These are phyloP conservation scores for Aspergillus baeticus DNA, from an alignment of 495 filamentous ascomycete genomes.

Conservation along the genomic window DNA sequence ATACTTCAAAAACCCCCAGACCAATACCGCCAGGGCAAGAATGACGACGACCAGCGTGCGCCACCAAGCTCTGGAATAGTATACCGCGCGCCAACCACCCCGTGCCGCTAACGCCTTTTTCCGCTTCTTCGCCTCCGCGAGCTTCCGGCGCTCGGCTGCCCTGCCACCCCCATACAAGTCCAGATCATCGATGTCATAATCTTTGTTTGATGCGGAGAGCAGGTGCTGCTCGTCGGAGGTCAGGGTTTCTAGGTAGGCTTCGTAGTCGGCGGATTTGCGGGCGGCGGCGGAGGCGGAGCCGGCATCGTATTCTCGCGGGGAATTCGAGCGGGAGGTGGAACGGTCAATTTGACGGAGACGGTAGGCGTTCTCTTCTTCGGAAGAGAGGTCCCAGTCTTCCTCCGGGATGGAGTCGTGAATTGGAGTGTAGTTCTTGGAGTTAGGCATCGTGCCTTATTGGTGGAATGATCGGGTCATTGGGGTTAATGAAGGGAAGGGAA, in stretches of 20 bases:
- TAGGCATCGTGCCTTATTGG: constrained; percentile 11
- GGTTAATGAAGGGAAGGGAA: background rate
- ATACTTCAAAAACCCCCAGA: constrained; percentile 22
- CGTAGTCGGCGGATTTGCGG: constrained; percentile 24
- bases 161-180: constrained; percentile 11
- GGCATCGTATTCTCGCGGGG: background rate
- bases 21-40: constrained; percentile 16
- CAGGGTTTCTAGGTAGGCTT: constrained; percentile 23
- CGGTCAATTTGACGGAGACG: constrained; percentile 10
- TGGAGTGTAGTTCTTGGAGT: constrained; percentile 11
- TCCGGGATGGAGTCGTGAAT: constrained; percentile 19
- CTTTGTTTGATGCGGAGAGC: constrained; percentile 19
- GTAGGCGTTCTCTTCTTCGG: constrained; percentile 7
- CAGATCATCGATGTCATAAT: constrained; percentile 20
- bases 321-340: constrained; percentile 11
- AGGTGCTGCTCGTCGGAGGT: constrained; percentile 27
- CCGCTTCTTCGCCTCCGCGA: constrained; percentile 6
- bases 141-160: constrained; percentile 3
- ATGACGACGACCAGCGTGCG: constrained; percentile 25
- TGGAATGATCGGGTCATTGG: background rate
- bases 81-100: constrained; percentile 20
- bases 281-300: constrained; percentile 9
- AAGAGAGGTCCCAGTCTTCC: constrained; percentile 14
- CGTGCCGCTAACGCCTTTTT: constrained; percentile 3
- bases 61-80: constrained; percentile 23